A percentile compares a stretch with the other conserved stretches of the same genome.
Conservation (phyloP, 169 alveolate species). For the Plasmodium vivax region DNA sequence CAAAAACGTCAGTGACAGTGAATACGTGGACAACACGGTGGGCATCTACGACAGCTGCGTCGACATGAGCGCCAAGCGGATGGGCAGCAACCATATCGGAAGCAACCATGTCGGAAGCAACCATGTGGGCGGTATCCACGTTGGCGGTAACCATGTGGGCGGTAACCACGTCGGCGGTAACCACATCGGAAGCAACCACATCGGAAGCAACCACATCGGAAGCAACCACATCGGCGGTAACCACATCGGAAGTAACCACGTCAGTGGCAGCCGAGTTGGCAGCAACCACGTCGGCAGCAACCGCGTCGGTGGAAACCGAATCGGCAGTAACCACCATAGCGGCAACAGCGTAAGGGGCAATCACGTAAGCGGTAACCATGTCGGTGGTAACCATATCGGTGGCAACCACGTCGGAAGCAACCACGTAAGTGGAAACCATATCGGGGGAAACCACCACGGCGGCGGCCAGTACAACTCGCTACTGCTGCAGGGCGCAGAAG, state of each 20-base stretch:
- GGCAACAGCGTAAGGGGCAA: neutral
- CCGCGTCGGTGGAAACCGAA: neutral
- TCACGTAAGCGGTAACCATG: neutral
- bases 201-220: neutral
- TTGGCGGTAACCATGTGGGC: neutral
- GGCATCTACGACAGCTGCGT: neutral
- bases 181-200: neutral
- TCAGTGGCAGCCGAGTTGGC: neutral
- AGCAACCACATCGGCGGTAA: neutral
- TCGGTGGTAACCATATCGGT: neutral
- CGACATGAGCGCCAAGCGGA: neutral
- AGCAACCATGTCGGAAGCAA: neutral
- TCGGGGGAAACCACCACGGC: neutral
- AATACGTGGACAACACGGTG: neutral
- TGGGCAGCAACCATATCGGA: neutral
- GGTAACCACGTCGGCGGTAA: neutral
- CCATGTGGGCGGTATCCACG: neutral
- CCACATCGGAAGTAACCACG: neutral
- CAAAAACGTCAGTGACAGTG: conserved; percentile 10
- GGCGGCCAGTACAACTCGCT: conserved; percentile 7
- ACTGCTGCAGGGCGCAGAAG: conserved; percentile 15
- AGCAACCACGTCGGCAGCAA: neutral
- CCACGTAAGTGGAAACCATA: neutral
- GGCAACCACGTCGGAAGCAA: neutral
- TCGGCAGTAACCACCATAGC: neutral